Evolutionary conservation across 2,329 filamentous ascomycete genomes (phyloP).

Genomic region (Neobulgaria alba): DNA sequence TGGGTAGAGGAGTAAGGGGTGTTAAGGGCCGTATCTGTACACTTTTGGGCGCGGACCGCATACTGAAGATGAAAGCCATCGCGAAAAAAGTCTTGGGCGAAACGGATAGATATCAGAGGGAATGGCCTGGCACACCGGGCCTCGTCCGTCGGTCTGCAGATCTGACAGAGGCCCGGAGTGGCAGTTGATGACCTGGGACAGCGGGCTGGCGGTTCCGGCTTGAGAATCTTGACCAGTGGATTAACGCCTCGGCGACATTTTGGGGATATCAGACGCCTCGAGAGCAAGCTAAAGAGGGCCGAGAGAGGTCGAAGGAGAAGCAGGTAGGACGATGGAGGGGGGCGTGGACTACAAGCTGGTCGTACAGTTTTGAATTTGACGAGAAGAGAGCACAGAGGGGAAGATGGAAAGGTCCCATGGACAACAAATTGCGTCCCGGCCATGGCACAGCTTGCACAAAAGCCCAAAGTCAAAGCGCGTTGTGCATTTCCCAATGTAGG

Average conservation of each 20-base stretch:
- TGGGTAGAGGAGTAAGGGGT: slow-evolving; percentile 7
- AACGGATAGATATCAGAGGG: too few species aligned
- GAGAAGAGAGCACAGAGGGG: neutral
- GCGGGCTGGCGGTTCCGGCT: neutral
- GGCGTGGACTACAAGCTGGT: neutral
- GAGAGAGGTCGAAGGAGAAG: neutral
- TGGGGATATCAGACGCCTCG: too few species aligned
- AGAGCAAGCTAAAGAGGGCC: neutral
- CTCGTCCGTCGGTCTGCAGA: too few species aligned
- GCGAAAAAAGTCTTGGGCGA: neutral
- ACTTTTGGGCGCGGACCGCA: neutral
- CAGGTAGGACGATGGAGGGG: neutral
- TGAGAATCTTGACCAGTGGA: neutral
- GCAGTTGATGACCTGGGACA: neutral
- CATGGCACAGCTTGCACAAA: neutral
- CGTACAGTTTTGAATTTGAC: neutral
- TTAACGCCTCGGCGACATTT: neutral
- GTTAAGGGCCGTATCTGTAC: neutral
- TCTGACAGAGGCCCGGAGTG: neutral
- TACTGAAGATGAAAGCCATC: neutral
- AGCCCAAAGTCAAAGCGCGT: neutral
- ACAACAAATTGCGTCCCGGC: neutral
- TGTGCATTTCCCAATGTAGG: neutral
- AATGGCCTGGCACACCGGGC: too few species aligned
- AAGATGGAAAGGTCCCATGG: neutral